phyloP scores from a whole-genome alignment of 768 basidiomycete genomes.

The Phylloporus arenicola region DNA sequence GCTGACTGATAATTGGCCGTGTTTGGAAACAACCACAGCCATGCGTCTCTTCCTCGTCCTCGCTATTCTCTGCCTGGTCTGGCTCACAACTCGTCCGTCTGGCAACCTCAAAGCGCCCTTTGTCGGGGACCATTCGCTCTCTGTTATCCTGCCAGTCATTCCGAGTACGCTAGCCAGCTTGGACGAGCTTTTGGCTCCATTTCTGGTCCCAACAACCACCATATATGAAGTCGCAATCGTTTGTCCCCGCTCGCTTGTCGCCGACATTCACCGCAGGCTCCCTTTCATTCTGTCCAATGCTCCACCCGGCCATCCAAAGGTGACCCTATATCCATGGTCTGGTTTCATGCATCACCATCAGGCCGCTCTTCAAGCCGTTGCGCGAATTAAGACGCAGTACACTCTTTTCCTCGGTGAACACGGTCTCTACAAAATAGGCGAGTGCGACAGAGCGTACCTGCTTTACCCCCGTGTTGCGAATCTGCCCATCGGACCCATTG shows the following conservation, averaged over 20 bases:
- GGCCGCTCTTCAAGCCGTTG: slow-evolving; percentile 33
- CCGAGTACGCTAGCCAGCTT: slow-evolving; percentile 31
- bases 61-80: slow-evolving; percentile 1
- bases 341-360: slow-evolving; percentile 15
- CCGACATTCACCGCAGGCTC: slow-evolving; percentile 34
- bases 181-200: slow-evolving; percentile 32
- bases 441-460: slow-evolving; percentile 34
- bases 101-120: slow-evolving; percentile 1
- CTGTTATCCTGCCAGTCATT: slow-evolving; percentile 46
- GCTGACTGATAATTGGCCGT: neutral
- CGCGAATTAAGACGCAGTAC: slow-evolving; percentile 43
- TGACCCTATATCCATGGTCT: slow-evolving; percentile 36
- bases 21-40: slow-evolving; percentile 13
- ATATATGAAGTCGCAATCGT: slow-evolving; percentile 46
- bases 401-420: slow-evolving; percentile 47
- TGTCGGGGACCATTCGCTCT: slow-evolving; percentile 34
- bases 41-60: neutral
- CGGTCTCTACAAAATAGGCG: slow-evolving; percentile 36
- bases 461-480: slow-evolving; percentile 35
- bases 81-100: slow-evolving; percentile 8
- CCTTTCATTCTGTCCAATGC: slow-evolving; percentile 29
- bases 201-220: slow-evolving; percentile 33
- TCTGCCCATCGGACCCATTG: slow-evolving; percentile 41
- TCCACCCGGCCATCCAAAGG: slow-evolving; percentile 34
- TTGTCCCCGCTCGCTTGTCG: slow-evolving; percentile 35